Evolutionary conservation across 768 basidiomycete species (phyloP).

Genomic region (Crucibulum laeve): DNA sequence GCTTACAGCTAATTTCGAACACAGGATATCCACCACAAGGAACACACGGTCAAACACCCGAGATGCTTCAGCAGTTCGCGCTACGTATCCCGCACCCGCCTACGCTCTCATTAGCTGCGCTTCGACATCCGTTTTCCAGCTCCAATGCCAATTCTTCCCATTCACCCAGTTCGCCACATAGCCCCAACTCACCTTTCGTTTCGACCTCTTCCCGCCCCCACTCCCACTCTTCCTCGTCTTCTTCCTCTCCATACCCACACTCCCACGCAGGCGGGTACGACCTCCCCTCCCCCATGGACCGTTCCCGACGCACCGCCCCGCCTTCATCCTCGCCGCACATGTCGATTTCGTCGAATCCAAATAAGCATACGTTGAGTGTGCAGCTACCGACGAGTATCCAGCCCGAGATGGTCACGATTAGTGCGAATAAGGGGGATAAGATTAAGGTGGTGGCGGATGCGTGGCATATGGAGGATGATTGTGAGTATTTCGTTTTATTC

Average conservation of each 20-base stretch:
- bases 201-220: slow-evolving; percentile 12
- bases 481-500: slow-evolving; percentile 31
- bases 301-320: slow-evolving; percentile 21
- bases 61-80: slow-evolving; percentile 23
- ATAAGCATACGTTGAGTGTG: slow-evolving; percentile 41
- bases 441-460: slow-evolving; percentile 56
- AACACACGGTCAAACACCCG: slow-evolving; percentile 5
- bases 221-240: slow-evolving; percentile 14
- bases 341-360: slow-evolving; percentile 33
- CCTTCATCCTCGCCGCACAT: slow-evolving; percentile 36
- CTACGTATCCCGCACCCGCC: slow-evolving; percentile 23
- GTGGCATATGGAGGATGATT: slow-evolving; percentile 57
- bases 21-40: slow-evolving; percentile 4
- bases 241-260: slow-evolving; percentile 14
- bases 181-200: background rate
- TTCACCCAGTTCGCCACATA: background rate
- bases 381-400: slow-evolving; percentile 41
- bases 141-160: too few relatives aligned
- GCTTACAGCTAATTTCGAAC: too few relatives aligned
- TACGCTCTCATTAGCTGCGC: slow-evolving; percentile 10
- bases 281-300: slow-evolving; percentile 21
- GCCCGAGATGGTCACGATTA: slow-evolving; percentile 63
- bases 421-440: slow-evolving; percentile 54
- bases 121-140: background rate
- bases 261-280: slow-evolving; percentile 2